A percentile compares a stretch with the other conserved stretches of the same genome.
phyloP scores from a whole-genome alignment of 2,329 filamentous ascomycete genomes.

The Ceratocystis cubensis region DNA sequence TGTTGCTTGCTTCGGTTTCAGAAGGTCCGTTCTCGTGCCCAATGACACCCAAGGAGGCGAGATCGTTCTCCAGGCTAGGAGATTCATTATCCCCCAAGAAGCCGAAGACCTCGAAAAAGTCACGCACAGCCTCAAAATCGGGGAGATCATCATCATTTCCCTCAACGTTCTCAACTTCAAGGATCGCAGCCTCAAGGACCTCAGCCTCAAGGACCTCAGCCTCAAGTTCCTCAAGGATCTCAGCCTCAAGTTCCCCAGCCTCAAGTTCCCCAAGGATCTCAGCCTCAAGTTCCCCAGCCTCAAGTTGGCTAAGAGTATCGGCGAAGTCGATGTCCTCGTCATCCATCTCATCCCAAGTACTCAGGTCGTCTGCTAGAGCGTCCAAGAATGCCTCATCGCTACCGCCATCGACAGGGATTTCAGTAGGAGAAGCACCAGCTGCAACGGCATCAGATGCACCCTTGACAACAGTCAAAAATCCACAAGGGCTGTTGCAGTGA shows the following conservation, averaged over 20 bases:
- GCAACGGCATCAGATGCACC: slow-evolving; percentile 6
- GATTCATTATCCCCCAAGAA: neutral
- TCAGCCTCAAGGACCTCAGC: neutral
- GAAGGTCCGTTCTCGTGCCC: no score
- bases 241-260: neutral
- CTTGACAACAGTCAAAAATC: neutral
- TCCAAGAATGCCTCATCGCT: no score
- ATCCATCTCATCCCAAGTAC: no score
- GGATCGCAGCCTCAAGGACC: neutral
- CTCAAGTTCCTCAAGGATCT: neutral
- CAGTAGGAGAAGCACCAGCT: neutral
- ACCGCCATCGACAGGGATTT: no score
- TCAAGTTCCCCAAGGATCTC: neutral
- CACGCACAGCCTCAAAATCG: neutral
- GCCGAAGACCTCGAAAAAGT: no score
- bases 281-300: neutral
- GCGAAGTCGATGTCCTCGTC: neutral
- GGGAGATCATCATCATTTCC: neutral
- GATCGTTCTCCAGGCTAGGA: no score
- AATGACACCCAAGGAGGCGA: no score
- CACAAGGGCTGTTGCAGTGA: neutral
- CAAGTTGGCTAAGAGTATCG: neutral
- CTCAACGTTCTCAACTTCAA: no score
- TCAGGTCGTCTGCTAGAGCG: no score
- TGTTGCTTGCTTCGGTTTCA: no score